Evolutionary conservation across 345 rosid genomes (phyloP).

Genomic region (Linum trigynum): DNA sequence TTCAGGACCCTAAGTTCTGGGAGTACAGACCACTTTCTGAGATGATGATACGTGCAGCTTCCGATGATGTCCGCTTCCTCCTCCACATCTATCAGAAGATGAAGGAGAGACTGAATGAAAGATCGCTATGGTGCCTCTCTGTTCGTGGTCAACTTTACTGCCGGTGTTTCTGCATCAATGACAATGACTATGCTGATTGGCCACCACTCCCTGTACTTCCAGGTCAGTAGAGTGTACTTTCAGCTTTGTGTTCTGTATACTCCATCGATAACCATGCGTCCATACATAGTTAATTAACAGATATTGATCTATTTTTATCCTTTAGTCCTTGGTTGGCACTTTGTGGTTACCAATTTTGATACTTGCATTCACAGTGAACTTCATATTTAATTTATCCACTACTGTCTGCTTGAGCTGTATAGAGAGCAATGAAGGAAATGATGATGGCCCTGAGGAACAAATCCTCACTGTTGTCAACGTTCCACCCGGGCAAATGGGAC

Average conservation of each 20-base stretch:
- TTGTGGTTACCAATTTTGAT: neutral
- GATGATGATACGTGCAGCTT: constrained; percentile 85
- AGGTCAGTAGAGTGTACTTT: constrained; percentile 33
- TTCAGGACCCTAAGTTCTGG: constrained; percentile 90
- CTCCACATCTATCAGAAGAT: constrained; percentile 62
- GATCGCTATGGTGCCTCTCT: constrained; percentile 68
- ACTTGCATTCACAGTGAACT: neutral
- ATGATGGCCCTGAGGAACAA: constrained; percentile 53
- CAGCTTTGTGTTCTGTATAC: neutral
- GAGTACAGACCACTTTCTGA: constrained; percentile 69
- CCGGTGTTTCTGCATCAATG: constrained; percentile 76
- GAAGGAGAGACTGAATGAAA: constrained; percentile 64
- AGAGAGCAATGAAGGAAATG: constrained; percentile 44
- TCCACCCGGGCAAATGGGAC: constrained; percentile 89
- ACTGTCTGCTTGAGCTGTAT: constrained; percentile 10
- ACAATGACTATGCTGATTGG: constrained; percentile 70
- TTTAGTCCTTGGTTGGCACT: neutral
- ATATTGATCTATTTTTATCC: neutral
- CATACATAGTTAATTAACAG: neutral
- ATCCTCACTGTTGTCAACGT: constrained; percentile 74
- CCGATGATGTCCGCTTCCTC: constrained; percentile 96
- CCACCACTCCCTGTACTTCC: constrained; percentile 58
- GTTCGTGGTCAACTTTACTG: constrained; percentile 77
- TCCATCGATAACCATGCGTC: no score
- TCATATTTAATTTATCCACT: constrained; percentile 2